Conservation (phyloP, 2,329 filamentous ascomycete species). For the Fusarium albosuccineum region DNA sequence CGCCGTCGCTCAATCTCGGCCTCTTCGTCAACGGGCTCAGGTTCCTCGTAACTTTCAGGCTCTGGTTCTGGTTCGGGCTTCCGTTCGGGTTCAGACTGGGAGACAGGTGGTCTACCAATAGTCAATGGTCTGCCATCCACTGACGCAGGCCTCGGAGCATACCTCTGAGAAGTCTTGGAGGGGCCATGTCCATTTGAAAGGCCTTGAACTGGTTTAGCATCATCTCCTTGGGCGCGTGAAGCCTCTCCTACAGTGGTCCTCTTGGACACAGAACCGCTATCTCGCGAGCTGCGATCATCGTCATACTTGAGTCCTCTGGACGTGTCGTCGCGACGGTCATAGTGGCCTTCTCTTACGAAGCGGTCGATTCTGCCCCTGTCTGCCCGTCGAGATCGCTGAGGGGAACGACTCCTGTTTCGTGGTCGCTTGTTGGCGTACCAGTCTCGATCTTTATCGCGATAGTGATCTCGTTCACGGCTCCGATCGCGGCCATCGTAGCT, state of each 20-base stretch:
- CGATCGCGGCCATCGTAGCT: conserved; percentile 65
- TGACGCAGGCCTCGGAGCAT: conserved; percentile 1
- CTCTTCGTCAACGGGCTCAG: conserved; percentile 80
- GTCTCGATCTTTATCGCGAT: conserved; percentile 60
- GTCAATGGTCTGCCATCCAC: conserved; percentile 23
- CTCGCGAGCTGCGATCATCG: conserved; percentile 57
- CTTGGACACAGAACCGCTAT: conserved; percentile 72
- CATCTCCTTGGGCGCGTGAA: conserved; percentile 70
- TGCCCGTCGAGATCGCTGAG: conserved; percentile 56
- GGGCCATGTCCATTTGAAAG: conserved; percentile 41
- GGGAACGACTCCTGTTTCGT: conserved; percentile 68
- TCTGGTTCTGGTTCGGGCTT: conserved; percentile 45
- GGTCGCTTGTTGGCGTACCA: conserved; percentile 65
- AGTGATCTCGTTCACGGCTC: conserved; percentile 47
- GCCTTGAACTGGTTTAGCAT: conserved; percentile 77
- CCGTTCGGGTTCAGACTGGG: conserved; percentile 34
- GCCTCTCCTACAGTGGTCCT: conserved; percentile 70
- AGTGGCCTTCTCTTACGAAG: conserved; percentile 49
- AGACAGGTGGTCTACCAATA: conserved; percentile 22
- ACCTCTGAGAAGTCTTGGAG: conserved; percentile 36
- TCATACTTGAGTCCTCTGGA: conserved; percentile 55
- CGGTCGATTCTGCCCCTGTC: conserved; percentile 53
- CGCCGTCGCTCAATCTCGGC: conserved; percentile 87
- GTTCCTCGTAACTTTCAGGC: conserved; percentile 63
- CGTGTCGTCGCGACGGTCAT: conserved; percentile 42